Evolutionary conservation across 495 filamentous ascomycete species (phyloP), one percentile per base, ranked within the genome.

Genomic region (Penicillium waksmanii): DNA sequence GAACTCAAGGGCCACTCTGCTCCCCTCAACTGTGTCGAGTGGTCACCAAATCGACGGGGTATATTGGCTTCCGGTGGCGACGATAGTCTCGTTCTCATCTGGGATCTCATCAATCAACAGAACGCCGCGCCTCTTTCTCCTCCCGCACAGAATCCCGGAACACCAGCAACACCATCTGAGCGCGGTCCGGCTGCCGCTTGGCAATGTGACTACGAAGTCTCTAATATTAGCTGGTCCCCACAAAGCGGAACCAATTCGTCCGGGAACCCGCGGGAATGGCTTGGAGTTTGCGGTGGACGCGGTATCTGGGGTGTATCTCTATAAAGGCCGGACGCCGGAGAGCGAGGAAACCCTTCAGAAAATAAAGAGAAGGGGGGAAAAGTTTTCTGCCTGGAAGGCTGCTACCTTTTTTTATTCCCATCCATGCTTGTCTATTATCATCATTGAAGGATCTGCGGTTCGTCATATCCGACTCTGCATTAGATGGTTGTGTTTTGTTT

Each of bases 201-300:
- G 96, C 85, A 89, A 66, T 97, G 95, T 66, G 95, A 98, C 58
- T 96, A 96, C 64, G 95, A 99, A 77, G 90, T 99, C 23, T 89
- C 88, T 10, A 98, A 97, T 72, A 82, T 98, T 34, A 93, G 90
- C 66, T 99, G 95, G 95, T 91, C 90, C 15, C 94, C 95, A 34
- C 89, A 89, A 51, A 87, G 90, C 59, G 82, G 78, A 13, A 75
- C 87, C 63, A 89, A 83, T 48, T 79, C 48, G 51, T 61, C 71
- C 10, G 74, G 82, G n/a, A 89, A 91, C 51, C 87, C 87, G 5
- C 89, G 90, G 13, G 95, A 98, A 59, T 98, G 95, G 95, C 76
- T 98, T 17, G 96, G 95, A 21, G 92, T 98, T 5, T 90, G 89
- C 68, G 96, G 91, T 34, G 95, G 95, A 23, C 82, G 93, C 55